Base-by-base conservation (phyloP, 768 basidiomycete species). In the Vararia minispora region DNA sequence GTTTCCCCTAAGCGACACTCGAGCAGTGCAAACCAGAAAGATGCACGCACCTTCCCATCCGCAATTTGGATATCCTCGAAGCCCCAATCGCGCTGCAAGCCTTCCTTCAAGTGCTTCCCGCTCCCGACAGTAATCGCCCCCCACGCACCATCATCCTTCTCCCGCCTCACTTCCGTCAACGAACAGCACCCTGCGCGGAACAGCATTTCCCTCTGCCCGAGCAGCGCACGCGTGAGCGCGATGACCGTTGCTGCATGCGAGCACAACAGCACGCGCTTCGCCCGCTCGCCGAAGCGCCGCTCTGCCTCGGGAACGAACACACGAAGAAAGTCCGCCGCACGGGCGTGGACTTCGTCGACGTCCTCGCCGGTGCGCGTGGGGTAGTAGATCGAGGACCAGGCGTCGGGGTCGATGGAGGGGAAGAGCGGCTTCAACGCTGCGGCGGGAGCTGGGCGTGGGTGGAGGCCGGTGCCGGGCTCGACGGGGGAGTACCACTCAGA, bases 401-500 rank as follows among this genome's bases (percentile, higher is more conserved):
- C 50, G 11, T 55, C 55, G n/a, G 71, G 56, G 52, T 87, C 79
- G 36, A 87, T 76, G 36, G 57, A 64, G 17, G 72, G 62, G 54
- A 81, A 75, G 60, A 71, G 69, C 1, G 57, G 33, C 11, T 59
- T 59, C n/a, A 89, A 65, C 10, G 63, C 63, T 2, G 60, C 34
- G 14, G 84, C 76, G 5, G 65, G 58, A 10, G 64, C 66, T 1
- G 86, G 84, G 3, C 84, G 77, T 3, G 86, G 86, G 48, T 87
- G 82, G 6, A 88, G 64, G 23, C 83, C 79, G 2, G 80, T 74
- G 22, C 73, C 69, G 0, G 75, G 72, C 3, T 55, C 55, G 24
- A 76, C 81, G 21, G 78, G 81, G 3, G 79, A 80, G 56, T 77
- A 85, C 86, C 86, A 89, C 57, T 87, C 84, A 3, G 73, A 69